Percentiles rank a stretch among this genome's conserved stretches.
phyloP scores from a whole-genome alignment of 2,329 filamentous ascomycete genomes.

The Penicillium freii region DNA sequence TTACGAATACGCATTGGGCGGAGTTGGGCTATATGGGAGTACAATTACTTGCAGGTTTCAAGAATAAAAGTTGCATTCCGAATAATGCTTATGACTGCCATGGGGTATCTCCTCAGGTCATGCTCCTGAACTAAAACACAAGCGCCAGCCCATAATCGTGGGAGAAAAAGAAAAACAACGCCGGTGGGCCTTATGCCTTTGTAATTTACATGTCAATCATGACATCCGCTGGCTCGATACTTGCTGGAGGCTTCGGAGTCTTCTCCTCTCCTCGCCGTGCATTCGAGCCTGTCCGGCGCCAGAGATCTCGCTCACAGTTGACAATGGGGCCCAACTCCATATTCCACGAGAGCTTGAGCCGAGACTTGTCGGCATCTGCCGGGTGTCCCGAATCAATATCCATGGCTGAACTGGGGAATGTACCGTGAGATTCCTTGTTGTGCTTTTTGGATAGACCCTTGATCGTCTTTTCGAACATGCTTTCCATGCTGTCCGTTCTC shows the following conservation, averaged over 20 bases:
- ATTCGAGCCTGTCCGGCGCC: constrained; percentile 49
- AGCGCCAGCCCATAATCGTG: constrained; percentile 15
- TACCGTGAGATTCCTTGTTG: constrained; percentile 33
- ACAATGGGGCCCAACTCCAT: constrained; percentile 52
- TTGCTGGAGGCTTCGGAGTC: constrained; percentile 24
- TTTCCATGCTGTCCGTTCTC: constrained; percentile 45
- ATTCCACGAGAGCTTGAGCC: constrained; percentile 30
- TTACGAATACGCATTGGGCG: constrained; percentile 14
- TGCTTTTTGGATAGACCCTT: constrained; percentile 48
- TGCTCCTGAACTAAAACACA: constrained; percentile 18
- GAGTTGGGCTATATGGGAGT: constrained; percentile 13
- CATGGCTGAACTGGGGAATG: constrained; percentile 20
- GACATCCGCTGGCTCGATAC: constrained; percentile 25
- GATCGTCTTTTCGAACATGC: constrained; percentile 57
- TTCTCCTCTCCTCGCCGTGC: constrained; percentile 39
- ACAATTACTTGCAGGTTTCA: constrained; percentile 6
- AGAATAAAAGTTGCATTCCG: constrained; percentile 12
- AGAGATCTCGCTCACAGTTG: constrained; percentile 60
- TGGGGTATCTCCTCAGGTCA: constrained; percentile 37
- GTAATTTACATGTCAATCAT: constrained; percentile 23
- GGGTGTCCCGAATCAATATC: constrained; percentile 30
- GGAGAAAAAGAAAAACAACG: constrained; percentile 9
- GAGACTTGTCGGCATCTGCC: constrained; percentile 29
- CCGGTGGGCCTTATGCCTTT: constrained; percentile 13
- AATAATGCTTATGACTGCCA: constrained; percentile 18